A percentile compares a stretch with the other conserved stretches of the same genome.
These are phyloP conservation scores for Anisodus acutangulus DNA, from an alignment of 257 asterid species.

Conservation along the genomic window DNA sequence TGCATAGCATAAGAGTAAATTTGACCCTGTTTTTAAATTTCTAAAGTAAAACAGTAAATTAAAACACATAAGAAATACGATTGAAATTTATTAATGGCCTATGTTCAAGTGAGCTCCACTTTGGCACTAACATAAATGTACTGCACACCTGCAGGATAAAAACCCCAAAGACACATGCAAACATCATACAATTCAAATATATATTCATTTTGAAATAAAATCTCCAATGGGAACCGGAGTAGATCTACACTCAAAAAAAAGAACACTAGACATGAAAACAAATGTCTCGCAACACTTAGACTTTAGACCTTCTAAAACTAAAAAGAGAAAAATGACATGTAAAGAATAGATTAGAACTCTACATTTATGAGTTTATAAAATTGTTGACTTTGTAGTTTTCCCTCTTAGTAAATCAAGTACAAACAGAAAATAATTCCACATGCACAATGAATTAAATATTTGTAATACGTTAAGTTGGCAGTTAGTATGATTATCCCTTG, in stretches of 20 bases:
- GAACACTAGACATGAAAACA: not conserved
- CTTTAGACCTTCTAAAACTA: not conserved
- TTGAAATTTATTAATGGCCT: not conserved
- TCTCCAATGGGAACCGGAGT: not conserved
- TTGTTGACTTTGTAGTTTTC: not conserved
- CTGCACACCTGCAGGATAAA: conserved; percentile 4
- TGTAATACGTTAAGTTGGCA: conserved; percentile 3
- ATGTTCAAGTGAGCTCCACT: conserved; percentile 10
- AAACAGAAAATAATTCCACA: conserved; percentile 23
- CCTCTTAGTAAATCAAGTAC: conserved; percentile 23
- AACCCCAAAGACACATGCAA: conserved; percentile 14
- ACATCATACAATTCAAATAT: conserved; percentile 12
- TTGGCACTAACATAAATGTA: conserved; percentile 12
- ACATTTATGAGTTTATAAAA: conserved; percentile 10
- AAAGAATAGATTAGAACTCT: not conserved
- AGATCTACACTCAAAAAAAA: not conserved
- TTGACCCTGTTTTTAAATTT: not conserved
- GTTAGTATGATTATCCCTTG: conserved; percentile 7
- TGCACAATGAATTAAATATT: conserved; percentile 11
- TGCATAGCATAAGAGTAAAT: not conserved
- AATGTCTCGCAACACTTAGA: not conserved
- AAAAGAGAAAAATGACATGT: not conserved
- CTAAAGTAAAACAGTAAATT: not conserved
- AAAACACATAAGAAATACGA: not conserved
- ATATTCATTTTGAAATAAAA: conserved; percentile 23